Evolutionary conservation across 108 stramenopile species (phyloP), one percentile per base, ranked within the genome.

Genomic region (Parietichytrium sp.): DNA sequence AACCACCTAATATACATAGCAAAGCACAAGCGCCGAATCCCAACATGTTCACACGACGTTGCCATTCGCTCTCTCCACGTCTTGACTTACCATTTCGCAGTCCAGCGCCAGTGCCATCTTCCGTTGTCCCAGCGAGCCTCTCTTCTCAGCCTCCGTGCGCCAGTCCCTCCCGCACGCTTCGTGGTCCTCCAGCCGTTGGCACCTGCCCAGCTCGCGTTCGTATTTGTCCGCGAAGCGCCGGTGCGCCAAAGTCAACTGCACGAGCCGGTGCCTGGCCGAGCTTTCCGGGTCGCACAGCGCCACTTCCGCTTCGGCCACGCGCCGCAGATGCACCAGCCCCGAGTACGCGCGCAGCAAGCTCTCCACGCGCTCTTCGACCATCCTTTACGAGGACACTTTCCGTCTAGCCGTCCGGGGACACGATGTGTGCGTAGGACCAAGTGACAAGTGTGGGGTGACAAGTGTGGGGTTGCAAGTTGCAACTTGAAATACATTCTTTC

Each of bases 81-180:
- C n/a, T n/a, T n/a, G n/a, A n/a, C n/a, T n/a, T n/a, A n/a, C n/a
- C 61, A 72, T 72, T 42, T 72, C 61, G 33, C 61, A 72, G 42
- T 72, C 61, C 6, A 72, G 3, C 10, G 61, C 61, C n/a, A 72
- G 42, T 6, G 61, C 61, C 10, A 72, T 33, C 13, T 72, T 33
- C n/a, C n/a, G n/a, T n/a, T n/a, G n/a, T n/a, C n/a, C n/a, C n/a
- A n/a, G n/a, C n/a, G n/a, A n/a, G n/a, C n/a, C n/a, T n/a, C n/a
- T n/a, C n/a, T n/a, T n/a, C 38, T 33, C 45, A 23, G 10, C 61
- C 6, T 36, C 38, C 20, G 33, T 72, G 7, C 61, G 61, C n/a
- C n/a, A n/a, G n/a, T n/a, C n/a, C n/a, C n/a, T n/a, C n/a, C n/a
- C n/a, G 61, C 61, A 72, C 38, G n/a, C 36, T 0, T 72, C 61